phyloP scores from a whole-genome alignment of 2,329 filamentous ascomycete species.

The Ascochyta viciae-villosae region DNA sequence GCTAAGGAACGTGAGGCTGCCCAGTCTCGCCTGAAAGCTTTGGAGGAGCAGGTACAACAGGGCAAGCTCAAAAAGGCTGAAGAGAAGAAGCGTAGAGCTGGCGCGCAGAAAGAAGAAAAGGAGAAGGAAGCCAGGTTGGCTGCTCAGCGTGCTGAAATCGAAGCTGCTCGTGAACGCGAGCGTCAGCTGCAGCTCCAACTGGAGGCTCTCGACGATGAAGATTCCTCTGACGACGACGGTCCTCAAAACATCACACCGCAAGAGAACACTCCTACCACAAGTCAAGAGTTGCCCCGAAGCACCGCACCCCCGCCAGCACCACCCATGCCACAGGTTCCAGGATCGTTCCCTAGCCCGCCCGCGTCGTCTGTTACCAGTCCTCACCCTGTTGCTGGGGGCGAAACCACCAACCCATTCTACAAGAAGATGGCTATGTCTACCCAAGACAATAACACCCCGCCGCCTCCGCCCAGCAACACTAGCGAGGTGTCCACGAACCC shows the following conservation, averaged over 20 bases:
- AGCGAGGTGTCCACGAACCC: conserved; percentile 78
- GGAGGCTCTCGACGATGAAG: conserved; percentile 76
- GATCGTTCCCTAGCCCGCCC: conserved; percentile 53
- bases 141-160: conserved; percentile 87
- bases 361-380: conserved; percentile 59
- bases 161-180: conserved; percentile 88
- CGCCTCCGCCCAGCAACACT: conserved; percentile 51
- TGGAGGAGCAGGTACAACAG: conserved; percentile 92
- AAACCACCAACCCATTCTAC: conserved; percentile 95
- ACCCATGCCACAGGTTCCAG: conserved; percentile 53
- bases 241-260: conserved; percentile 72
- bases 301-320: conserved; percentile 57
- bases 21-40: conserved; percentile 80
- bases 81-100: conserved; percentile 91
- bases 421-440: conserved; percentile 81
- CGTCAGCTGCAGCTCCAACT: conserved; percentile 88
- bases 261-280: conserved; percentile 65
- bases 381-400: conserved; percentile 64
- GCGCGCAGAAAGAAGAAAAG: conserved; percentile 82
- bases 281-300: conserved; percentile 59
- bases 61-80: conserved; percentile 96
- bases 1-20: conserved; percentile 80
- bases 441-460: conserved; percentile 56
- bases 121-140: conserved; percentile 87
- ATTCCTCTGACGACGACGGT: conserved; percentile 75